Base-by-base conservation (phyloP, 345 rosid genomes). In the Cardamine chenopodiifolia region DNA sequence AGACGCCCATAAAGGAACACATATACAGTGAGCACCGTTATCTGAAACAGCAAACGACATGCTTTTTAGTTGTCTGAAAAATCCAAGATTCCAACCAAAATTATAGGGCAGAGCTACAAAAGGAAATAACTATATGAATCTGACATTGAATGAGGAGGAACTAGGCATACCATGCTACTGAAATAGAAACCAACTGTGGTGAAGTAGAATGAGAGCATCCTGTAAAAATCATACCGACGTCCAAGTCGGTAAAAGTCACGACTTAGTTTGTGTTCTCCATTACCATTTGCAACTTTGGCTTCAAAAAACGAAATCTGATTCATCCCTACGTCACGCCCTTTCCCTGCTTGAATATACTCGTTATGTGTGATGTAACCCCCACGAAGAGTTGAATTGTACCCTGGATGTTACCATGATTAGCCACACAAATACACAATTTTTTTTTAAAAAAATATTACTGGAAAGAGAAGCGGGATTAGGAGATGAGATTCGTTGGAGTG, bases 131-230 rank as follows among this genome's bases (percentile, higher is more conserved):
- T 20, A 64, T 64, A 17, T 37, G 56, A 65, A 23, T 52, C 17
- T 5, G 17, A 12, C 18, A 42, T 5, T 15, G 18, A 42, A 15
- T 39, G 47, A 42, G 47, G 69, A 68, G 37, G 34, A 66, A 15
- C 37, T 56, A 47, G 56, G 54, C 85, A 53, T 88, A 96, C 98
- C 99, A 90, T 89, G 88, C 97, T 90, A 60, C 88, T 92, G 73
- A 96, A 89, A 77, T 92, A 96, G 87, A 90, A 96, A 75, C 98
- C 96, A 48, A 92, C 99, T 1, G 99, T 92, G 45, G 99, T 92
- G 62, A 88, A 96, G 78, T 90, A 96, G 84, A 96, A 90, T n/a
- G 99, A 96, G 42, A 96, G 85, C 99, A 96, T 96, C 82, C 98
- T 86, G 66, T 83, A 96, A 87, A 96, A 96, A 83, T 96, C 98